phyloP scores from a whole-genome alignment of 345 rosid species.

The Draba incana region DNA sequence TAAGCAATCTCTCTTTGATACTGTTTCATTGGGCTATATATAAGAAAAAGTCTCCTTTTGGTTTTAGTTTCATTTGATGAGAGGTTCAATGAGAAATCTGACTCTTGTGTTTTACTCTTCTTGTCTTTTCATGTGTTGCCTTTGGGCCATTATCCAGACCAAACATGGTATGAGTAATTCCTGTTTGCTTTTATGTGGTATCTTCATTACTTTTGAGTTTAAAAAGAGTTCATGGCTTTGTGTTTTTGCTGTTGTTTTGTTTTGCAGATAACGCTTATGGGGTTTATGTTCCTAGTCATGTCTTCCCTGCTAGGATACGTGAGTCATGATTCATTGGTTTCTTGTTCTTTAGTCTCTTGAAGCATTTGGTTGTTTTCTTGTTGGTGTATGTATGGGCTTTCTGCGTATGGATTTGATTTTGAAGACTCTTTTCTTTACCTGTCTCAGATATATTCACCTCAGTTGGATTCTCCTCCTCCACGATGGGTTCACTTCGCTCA shows the following conservation, averaged over 20 bases:
- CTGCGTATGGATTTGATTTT: background rate
- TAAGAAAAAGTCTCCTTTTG: background rate
- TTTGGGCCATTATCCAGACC: slow-evolving; percentile 64
- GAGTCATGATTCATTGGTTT: slow-evolving; percentile 47
- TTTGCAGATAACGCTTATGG: slow-evolving; percentile 85
- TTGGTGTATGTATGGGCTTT: background rate
- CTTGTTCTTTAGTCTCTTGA: slow-evolving; percentile 19
- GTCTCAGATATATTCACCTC: slow-evolving; percentile 46
- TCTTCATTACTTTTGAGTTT: background rate
- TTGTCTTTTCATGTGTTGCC: slow-evolving; percentile 35
- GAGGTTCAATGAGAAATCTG: slow-evolving; percentile 4
- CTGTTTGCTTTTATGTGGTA: slow-evolving; percentile 1
- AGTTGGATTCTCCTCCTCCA: slow-evolving; percentile 88
- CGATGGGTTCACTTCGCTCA: slow-evolving; percentile 98
- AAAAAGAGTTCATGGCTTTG: background rate
- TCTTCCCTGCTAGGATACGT: slow-evolving; percentile 92
- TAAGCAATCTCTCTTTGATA: slow-evolving; percentile 44
- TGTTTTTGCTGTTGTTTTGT: slow-evolving; percentile 22
- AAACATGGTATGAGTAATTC: slow-evolving; percentile 69
- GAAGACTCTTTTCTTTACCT: slow-evolving; percentile 21
- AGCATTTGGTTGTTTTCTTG: slow-evolving; percentile 6
- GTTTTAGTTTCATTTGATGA: slow-evolving; percentile 17
- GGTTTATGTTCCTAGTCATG: slow-evolving; percentile 80
- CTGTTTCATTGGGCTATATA: background rate
- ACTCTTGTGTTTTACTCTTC: slow-evolving; percentile 29